Conservation (phyloP, 441 rosid species). For the Erodium chrysanthum region DNA sequence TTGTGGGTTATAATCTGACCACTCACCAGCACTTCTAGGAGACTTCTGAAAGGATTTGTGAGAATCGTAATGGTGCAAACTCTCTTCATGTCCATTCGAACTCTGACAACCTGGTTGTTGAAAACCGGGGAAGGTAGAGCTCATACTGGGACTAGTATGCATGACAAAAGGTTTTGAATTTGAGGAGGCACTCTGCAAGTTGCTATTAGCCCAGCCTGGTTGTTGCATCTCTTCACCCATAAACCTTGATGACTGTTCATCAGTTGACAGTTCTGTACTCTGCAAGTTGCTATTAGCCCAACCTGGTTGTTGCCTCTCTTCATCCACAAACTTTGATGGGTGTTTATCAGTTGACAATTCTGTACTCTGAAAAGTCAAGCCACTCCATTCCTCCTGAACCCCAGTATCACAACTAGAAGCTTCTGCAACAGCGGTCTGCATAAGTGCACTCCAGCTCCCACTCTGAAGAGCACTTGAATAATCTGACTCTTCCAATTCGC, state of each 20-base stretch:
- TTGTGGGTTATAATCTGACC: slow-evolving; percentile 35
- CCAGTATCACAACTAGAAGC: slow-evolving; percentile 51
- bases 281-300: slow-evolving; percentile 31
- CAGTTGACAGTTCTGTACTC: slow-evolving; percentile 32
- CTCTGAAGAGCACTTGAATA: slow-evolving; percentile 36
- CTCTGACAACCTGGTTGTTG: slow-evolving; percentile 30
- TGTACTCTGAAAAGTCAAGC: slow-evolving; percentile 45
- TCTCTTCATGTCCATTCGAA: slow-evolving; percentile 27
- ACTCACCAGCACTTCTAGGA: slow-evolving; percentile 25
- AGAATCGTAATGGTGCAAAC: slow-evolving; percentile 25
- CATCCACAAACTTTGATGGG: slow-evolving; percentile 33
- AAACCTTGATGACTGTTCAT: too few species aligned
- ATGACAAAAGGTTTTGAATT: slow-evolving; percentile 24
- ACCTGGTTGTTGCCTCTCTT: slow-evolving; percentile 32
- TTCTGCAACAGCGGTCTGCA: slow-evolving; percentile 58
- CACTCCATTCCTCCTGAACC: slow-evolving; percentile 52
- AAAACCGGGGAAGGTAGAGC: slow-evolving; percentile 40
- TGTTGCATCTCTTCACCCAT: too few species aligned
- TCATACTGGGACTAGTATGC: slow-evolving; percentile 22
- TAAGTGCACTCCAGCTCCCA: slow-evolving; percentile 71
- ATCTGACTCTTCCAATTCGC: slow-evolving; percentile 27
- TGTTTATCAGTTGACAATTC: slow-evolving; percentile 38
- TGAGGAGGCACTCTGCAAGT: slow-evolving; percentile 31
- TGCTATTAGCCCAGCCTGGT: slow-evolving; percentile 7
- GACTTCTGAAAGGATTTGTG: slow-evolving; percentile 33